Percentiles rank a stretch among this genome's conserved stretches.
Evolutionary conservation across 148 eudicot genomes (phyloP).

Genomic region (Simmondsia chinensis): DNA sequence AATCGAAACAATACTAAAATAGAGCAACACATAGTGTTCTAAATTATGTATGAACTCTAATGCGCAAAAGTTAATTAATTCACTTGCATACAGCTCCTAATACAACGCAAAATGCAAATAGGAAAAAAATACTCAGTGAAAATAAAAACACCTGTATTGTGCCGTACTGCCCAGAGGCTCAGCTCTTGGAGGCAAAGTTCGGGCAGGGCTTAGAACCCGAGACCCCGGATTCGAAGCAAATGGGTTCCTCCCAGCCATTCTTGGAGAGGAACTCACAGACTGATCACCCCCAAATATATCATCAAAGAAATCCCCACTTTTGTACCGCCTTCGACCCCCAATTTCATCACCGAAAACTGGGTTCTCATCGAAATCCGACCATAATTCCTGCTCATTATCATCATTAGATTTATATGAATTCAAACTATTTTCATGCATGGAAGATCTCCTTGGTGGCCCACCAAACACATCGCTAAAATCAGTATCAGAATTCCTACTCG

Average conservation of each 20-base stretch:
- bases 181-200: slow-evolving; percentile 27
- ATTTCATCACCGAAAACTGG: slow-evolving; percentile 69
- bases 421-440: slow-evolving; percentile 35
- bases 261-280: slow-evolving; percentile 45
- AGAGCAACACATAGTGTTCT: no score
- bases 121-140: not conserved
- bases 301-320: slow-evolving; percentile 58
- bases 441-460: slow-evolving; percentile 74
- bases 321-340: slow-evolving; percentile 27
- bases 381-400: slow-evolving; percentile 8
- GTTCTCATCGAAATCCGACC: slow-evolving; percentile 31
- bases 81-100: not conserved
- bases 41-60: no score
- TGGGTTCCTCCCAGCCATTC: slow-evolving; percentile 26
- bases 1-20: no score
- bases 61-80: no score
- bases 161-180: slow-evolving; percentile 37
- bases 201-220: slow-evolving; percentile 43
- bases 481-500: slow-evolving; percentile 23
- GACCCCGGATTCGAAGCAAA: slow-evolving; percentile 50
- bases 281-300: slow-evolving; percentile 78
- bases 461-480: slow-evolving; percentile 92
- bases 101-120: not conserved
- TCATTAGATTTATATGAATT: slow-evolving; percentile 5
- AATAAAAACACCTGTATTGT: slow-evolving; percentile 48